A percentile compares a stretch with the other conserved stretches of the same genome.
phyloP scores from a whole-genome alignment of 768 basidiomycete species.

The Sporobolomyces roseus region DNA sequence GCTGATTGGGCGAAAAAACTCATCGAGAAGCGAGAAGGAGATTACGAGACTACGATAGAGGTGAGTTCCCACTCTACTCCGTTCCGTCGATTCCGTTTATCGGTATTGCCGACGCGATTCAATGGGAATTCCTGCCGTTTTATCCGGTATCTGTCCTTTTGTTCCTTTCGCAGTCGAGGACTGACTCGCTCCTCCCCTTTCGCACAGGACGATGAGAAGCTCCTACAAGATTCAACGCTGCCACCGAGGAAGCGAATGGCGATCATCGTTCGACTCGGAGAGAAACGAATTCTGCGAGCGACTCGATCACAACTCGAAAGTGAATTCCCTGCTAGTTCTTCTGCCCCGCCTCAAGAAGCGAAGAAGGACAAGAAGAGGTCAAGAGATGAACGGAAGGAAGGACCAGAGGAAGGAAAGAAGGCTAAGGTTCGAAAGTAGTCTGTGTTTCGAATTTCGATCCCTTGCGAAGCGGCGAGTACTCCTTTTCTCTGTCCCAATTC shows the following conservation, averaged over 20 bases:
- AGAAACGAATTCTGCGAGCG: conserved; percentile 63
- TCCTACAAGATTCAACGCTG: conserved; percentile 45
- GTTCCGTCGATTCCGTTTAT: not conserved
- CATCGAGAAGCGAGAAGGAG: conserved; percentile 55
- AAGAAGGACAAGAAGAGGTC: conserved; percentile 25
- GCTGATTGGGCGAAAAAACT: conserved; percentile 56
- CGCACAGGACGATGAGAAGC: conserved; percentile 54
- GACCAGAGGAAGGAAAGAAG: not conserved
- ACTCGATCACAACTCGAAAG: conserved; percentile 41
- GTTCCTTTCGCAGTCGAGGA: no score
- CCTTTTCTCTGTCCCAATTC: no score
- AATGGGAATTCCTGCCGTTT: not conserved
- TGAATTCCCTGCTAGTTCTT: not conserved
- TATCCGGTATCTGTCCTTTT: not conserved
- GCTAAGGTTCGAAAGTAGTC: conserved; percentile 7
- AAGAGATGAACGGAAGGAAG: no score
- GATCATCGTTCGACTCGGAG: conserved; percentile 69
- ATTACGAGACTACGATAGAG: conserved; percentile 62
- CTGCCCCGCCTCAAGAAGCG: not conserved
- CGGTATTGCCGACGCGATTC: not conserved
- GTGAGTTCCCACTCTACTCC: conserved; percentile 50
- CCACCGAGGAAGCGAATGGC: conserved; percentile 58
- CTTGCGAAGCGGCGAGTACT: no score
- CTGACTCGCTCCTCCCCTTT: not conserved
- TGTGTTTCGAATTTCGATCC: not conserved